Percentiles rank a stretch among this genome's conserved stretches.
Evolutionary conservation across 306 rosid species (phyloP).

Genomic region (Biancaea sappan): DNA sequence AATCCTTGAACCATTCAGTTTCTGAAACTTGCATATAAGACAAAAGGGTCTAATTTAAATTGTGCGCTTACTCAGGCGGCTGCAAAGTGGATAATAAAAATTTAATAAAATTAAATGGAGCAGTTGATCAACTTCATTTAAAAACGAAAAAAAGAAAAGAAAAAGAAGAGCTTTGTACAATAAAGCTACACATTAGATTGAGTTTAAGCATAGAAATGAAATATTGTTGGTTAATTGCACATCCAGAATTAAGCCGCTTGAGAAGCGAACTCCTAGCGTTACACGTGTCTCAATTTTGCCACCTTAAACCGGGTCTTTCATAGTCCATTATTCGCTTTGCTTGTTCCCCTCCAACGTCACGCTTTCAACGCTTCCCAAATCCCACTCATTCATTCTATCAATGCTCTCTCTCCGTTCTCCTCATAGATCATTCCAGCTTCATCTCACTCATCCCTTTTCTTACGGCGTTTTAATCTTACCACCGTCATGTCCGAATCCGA

Average conservation of each 20-base stretch:
- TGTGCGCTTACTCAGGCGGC: background rate
- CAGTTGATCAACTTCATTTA: slow-evolving; percentile 3
- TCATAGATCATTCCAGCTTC: background rate
- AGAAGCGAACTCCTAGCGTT: too few relatives aligned
- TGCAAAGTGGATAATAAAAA: background rate
- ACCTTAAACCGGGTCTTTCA: slow-evolving; percentile 20
- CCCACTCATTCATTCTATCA: background rate
- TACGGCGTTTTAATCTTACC: background rate
- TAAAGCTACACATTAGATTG: background rate
- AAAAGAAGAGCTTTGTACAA: background rate
- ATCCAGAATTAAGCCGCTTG: too few relatives aligned
- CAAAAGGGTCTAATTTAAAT: background rate
- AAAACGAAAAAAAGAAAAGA: background rate
- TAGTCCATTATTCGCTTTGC: slow-evolving; percentile 30
- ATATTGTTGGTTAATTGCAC: background rate
- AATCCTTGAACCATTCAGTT: too few relatives aligned
- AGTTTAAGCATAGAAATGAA: background rate
- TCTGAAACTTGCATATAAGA: too few relatives aligned
- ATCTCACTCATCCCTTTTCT: background rate
- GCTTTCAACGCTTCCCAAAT: slow-evolving; percentile 11
- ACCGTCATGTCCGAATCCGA: slow-evolving; percentile 55
- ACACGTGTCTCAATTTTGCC: slow-evolving; percentile 36
- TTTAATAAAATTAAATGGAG: background rate
- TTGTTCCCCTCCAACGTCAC: slow-evolving; percentile 30
- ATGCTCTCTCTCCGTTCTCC: background rate